phyloP scores from a whole-genome alignment of 2,329 filamentous ascomycete genomes.

The Neobulgaria alba region DNA sequence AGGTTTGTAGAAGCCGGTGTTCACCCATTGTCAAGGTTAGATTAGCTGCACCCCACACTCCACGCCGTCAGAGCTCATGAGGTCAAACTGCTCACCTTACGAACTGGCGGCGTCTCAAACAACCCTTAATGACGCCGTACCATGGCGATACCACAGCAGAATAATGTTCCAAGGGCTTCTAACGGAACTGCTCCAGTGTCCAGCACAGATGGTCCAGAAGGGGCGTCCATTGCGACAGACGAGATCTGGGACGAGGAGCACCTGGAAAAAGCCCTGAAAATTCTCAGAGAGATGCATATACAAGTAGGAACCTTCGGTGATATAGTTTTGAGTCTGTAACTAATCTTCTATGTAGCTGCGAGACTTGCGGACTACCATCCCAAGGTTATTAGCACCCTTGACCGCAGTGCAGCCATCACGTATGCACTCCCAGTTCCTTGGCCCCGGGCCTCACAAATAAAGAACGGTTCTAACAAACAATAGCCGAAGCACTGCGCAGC shows the following conservation, averaged over 20 bases:
- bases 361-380: constrained; percentile 40
- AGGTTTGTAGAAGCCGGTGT: too few relatives aligned
- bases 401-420: constrained; percentile 41
- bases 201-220: constrained; percentile 4
- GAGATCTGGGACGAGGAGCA: constrained; percentile 28
- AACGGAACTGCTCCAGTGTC: too few relatives aligned
- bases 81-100: too few relatives aligned
- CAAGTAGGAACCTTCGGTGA: constrained; percentile 19
- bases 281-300: constrained; percentile 30
- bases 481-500: constrained; percentile 43
- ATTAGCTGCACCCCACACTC: too few relatives aligned
- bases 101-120: too few relatives aligned
- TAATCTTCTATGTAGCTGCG: constrained; percentile 33
- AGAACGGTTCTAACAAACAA: background rate
- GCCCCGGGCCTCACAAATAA: background rate
- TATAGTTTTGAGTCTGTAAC: background rate
- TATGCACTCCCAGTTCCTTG: constrained; percentile 30
- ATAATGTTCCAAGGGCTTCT: too few relatives aligned
- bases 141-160: too few relatives aligned
- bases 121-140: too few relatives aligned
- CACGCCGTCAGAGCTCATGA: too few relatives aligned
- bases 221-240: constrained; percentile 2
- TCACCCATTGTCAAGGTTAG: too few relatives aligned
- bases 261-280: constrained; percentile 26
- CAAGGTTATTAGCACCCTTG: constrained; percentile 43